Base-by-base conservation (phyloP, 129 eudicot species). In the Flaveria robusta region DNA sequence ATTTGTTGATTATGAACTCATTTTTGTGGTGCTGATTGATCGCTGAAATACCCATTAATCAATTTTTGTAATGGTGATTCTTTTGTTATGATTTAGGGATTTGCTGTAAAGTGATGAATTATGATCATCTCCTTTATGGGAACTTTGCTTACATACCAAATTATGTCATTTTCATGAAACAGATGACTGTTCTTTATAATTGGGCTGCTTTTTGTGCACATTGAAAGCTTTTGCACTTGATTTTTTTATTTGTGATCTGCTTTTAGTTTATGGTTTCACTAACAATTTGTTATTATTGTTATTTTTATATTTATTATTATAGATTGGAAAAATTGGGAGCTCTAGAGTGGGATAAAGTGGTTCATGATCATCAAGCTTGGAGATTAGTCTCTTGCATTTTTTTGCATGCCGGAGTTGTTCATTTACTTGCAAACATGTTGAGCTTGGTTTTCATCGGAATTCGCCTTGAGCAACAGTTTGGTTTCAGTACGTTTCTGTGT, bases 381-480 rank as follows among this genome's bases (percentile, higher is more conserved):
- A 86, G 99, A 89, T 89, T 95, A 74, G 41, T 95, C 43, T 73
- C 94, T 75, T 91, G 96, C 60, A 83, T 95, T 41, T 95, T 96
- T 88, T 83, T 95, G 75, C 99, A 91, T 63, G 97, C 97, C 3
- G 99, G 99, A 81, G 89, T 89, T 18, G 85, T 95, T 71, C 99
- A 95, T 82, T 79, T 95, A 31, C 90, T 95, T 74, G 97, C 90
- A 42, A 95, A 95, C 83, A 95, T 95, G 99, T 65, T 91, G 79
- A 95, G 99, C 76, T 81, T 95, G 77, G 94, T 86, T 42, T 87
- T 95, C 78, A 87, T 95, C 43, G 97, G 99, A 68, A 95, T 95
- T 74, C 97, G 97, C 52, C 96, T 95, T 22, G 99, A 95, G 74
- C 99, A 95, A 74, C 97, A 95, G 65, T 95, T 89, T 83, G 97